Conservation (phyloP, 331 rosid genomes). For the Cydonia oblonga region DNA sequence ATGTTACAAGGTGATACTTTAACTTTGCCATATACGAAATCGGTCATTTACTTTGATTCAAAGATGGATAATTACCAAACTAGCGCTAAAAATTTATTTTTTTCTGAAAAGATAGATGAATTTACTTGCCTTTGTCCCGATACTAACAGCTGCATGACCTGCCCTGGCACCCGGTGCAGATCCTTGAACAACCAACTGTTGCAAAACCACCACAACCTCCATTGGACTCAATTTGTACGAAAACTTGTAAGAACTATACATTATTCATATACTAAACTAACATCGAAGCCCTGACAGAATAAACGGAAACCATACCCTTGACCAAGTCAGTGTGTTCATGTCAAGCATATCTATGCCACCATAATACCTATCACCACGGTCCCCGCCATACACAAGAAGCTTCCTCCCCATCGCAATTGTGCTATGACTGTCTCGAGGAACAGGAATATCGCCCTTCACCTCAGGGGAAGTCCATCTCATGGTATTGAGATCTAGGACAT, state of each 20-base stretch:
- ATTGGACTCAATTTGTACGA: not conserved
- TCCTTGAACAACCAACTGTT: constrained; percentile 73
- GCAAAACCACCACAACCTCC: constrained; percentile 8
- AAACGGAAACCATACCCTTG: constrained; percentile 42
- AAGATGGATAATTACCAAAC: not conserved
- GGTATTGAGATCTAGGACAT: constrained; percentile 54
- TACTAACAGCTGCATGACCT: constrained; percentile 75
- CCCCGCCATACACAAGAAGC: constrained; percentile 86
- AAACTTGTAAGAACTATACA: not conserved
- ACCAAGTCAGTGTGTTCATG: constrained; percentile 75
- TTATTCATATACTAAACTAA: not conserved
- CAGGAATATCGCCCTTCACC: constrained; percentile 68
- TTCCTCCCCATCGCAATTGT: constrained; percentile 62
- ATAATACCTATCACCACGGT: constrained; percentile 73
- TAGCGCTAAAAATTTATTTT: not conserved
- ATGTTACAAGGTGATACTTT: not conserved
- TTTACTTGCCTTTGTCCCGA: constrained; percentile 69
- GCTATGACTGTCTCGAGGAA: constrained; percentile 84
- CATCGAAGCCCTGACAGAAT: not conserved
- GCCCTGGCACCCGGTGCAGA: constrained; percentile 86
- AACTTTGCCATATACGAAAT: too few species aligned
- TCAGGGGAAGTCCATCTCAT: constrained; percentile 70
- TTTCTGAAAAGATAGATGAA: not conserved
- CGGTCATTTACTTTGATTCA: not conserved
- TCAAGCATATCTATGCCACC: constrained; percentile 75